Base-by-base conservation (phyloP, 148 eudicot genomes). In the Pharnaceum exiguum region DNA sequence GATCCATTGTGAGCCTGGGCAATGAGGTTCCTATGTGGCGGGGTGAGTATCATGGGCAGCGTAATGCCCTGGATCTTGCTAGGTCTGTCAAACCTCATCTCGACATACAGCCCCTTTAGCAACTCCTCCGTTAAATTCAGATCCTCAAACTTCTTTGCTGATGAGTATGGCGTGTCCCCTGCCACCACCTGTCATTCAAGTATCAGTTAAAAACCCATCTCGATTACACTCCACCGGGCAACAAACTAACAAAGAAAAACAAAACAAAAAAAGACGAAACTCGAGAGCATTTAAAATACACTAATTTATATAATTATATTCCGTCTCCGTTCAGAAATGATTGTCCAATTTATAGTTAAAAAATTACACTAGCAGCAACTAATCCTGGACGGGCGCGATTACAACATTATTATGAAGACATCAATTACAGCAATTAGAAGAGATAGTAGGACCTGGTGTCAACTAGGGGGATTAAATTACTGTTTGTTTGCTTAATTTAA, bases 1-100 rank as follows among this genome's bases (percentile, higher is more conserved):
- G 94, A 87, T 30, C 97, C 97, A 77, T 91, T 87, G 30, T 84
- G 95, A 10, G 97, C 93, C 55, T 91, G 97, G 24, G 97, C 95
- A 8, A 87, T 79, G 62, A 81, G 50, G 58, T 87, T 84, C 75
- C 62, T 75, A 38, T 79, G 45, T 1, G 95, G 93, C 12, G 91
- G 87, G 19, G 89, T 85, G 57, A 91, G 61, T 39, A 91, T 91
- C 97, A 77, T 69, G 9, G 73, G 77, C 55, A 75, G 45, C 24
- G 76, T 69, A 10, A 82, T 59, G 1, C 77, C 81, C 50, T 91
- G 96, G 44, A 91, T 85, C 75, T 87, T 85, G 69, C 97, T 91
- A 4, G 97, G 97, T 68, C 78, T 80, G 51, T 90, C 91, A 60
- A 90, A 90, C 39, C 86, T 71, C 96, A 91, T 91, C 68, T 80